These are phyloP conservation scores for Rossbeevera mucosa DNA, from an alignment of 768 basidiomycete species.

Conservation along the genomic window DNA sequence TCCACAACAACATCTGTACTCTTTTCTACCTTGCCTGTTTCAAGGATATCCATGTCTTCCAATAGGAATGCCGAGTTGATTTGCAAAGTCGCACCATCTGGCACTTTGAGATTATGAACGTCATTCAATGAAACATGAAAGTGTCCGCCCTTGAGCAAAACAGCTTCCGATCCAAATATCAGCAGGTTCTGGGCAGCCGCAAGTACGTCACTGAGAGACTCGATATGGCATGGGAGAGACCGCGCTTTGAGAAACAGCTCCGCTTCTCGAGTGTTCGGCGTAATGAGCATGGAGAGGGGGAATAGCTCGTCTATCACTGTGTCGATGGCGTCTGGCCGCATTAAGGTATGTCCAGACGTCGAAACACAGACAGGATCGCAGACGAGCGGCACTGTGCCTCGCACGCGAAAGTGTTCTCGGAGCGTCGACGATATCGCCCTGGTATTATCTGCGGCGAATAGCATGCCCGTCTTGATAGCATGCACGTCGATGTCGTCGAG, in stretches of 20 bases:
- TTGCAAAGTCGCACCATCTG: conserved; percentile 28
- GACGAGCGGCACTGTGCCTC: conserved; percentile 50
- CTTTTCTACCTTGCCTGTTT: conserved; percentile 11
- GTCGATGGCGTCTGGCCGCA: conserved; percentile 61
- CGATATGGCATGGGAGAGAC: conserved; percentile 31
- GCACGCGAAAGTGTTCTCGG: conserved; percentile 33
- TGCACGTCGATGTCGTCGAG: conserved; percentile 65
- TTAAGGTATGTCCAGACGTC: conserved; percentile 79
- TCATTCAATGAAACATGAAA: conserved; percentile 44
- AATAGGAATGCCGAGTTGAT: conserved; percentile 44
- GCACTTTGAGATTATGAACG: conserved; percentile 31
- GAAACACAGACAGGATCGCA: conserved; percentile 91
- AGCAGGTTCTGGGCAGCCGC: conserved; percentile 48
- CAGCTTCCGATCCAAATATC: conserved; percentile 45
- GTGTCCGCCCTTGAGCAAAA: conserved; percentile 88
- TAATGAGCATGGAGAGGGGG: conserved; percentile 67
- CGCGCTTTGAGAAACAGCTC: conserved; percentile 55
- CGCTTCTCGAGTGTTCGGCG: conserved; percentile 83
- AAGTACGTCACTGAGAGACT: conserved; percentile 56
- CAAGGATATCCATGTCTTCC: conserved; percentile 62
- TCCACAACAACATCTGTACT: conserved; percentile 52
- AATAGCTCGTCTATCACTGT: conserved; percentile 60
- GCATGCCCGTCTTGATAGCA: conserved; percentile 90
- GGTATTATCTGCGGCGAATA: conserved; percentile 57
- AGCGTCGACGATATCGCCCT: conserved; percentile 50